Percentiles rank a stretch among this genome's conserved stretches.
phyloP scores from a whole-genome alignment of 441 rosid species.

The Dalechampia spathulata region DNA sequence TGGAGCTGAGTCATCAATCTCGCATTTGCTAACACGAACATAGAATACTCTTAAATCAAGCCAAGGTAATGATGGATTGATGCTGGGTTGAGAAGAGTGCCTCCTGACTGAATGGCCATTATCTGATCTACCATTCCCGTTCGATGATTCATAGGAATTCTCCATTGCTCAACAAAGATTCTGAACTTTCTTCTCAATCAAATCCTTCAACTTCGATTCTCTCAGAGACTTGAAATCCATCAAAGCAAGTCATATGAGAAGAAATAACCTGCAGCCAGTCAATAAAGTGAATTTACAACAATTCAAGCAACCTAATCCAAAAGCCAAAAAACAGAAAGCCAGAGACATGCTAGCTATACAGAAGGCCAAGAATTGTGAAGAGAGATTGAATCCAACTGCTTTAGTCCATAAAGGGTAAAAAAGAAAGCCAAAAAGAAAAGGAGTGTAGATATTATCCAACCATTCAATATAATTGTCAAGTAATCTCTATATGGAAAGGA shows the following conservation, averaged over 20 bases:
- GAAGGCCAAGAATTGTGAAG: background rate
- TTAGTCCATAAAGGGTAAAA: slow-evolving; percentile 2
- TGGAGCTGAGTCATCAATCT: slow-evolving; percentile 53
- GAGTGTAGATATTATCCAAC: background rate
- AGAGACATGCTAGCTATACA: slow-evolving; percentile 2
- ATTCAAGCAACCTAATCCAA: slow-evolving; percentile 8
- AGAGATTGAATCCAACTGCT: background rate
- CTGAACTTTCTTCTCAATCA: slow-evolving; percentile 17
- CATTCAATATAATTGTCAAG: background rate
- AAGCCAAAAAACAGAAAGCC: slow-evolving; percentile 5
- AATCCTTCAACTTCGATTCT: slow-evolving; percentile 21
- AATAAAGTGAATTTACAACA: slow-evolving; percentile 13
- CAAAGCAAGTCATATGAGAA: slow-evolving; percentile 4
- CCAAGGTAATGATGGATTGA: slow-evolving; percentile 39
- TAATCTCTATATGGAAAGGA: slow-evolving; percentile 2
- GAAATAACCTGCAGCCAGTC: slow-evolving; percentile 24
- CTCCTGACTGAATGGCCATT: slow-evolving; percentile 31
- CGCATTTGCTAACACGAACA: slow-evolving; percentile 59
- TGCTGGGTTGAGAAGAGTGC: slow-evolving; percentile 32
- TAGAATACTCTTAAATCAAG: slow-evolving; percentile 74
- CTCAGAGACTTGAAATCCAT: slow-evolving; percentile 16
- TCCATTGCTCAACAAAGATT: slow-evolving; percentile 35
- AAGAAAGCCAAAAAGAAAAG: background rate
- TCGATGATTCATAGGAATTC: slow-evolving; percentile 37
- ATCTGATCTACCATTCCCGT: slow-evolving; percentile 25